Evolutionary conservation across 352 stramenopile species (phyloP).

Genomic region (Peronospora farinosa): DNA sequence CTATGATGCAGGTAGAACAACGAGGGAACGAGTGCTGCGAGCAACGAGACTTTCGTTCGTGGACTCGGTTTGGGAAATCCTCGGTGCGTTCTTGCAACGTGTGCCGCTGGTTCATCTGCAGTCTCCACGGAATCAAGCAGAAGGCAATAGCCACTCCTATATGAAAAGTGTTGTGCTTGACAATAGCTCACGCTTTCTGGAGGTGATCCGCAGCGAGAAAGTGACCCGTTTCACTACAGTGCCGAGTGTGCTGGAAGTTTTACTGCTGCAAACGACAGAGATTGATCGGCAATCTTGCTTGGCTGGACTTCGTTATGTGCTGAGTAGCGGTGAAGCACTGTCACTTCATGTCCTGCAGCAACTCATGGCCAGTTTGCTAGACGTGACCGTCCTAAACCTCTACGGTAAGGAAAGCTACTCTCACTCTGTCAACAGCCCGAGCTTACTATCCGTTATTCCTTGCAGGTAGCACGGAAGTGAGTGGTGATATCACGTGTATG

Average conservation of each 20-base stretch:
- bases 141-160: not conserved
- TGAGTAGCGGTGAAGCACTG: constrained; percentile 52
- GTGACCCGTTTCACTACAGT: constrained; percentile 45
- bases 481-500: constrained; percentile 49
- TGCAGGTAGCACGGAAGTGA: constrained; percentile 58
- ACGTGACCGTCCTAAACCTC: constrained; percentile 43
- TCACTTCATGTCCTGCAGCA: constrained; percentile 22
- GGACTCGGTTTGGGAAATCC: constrained; percentile 51
- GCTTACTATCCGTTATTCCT: constrained; percentile 2
- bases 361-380: constrained; percentile 19
- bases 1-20: not conserved
- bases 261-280: constrained; percentile 27
- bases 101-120: constrained; percentile 40
- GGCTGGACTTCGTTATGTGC: constrained; percentile 27
- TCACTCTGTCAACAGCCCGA: not conserved
- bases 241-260: constrained; percentile 42
- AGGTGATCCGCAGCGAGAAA: constrained; percentile 8
- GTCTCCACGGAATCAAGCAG: not conserved
- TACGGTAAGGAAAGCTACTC: constrained; percentile 33
- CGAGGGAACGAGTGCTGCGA: constrained; percentile 33
- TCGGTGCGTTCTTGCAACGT: constrained; percentile 35
- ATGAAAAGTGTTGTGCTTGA: constrained; percentile 39
- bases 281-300: constrained; percentile 5
- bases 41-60: constrained; percentile 45
- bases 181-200: constrained; percentile 25